Evolutionary conservation across 2,329 filamentous ascomycete genomes (phyloP).

Genomic region (Colletotrichum incanum): DNA sequence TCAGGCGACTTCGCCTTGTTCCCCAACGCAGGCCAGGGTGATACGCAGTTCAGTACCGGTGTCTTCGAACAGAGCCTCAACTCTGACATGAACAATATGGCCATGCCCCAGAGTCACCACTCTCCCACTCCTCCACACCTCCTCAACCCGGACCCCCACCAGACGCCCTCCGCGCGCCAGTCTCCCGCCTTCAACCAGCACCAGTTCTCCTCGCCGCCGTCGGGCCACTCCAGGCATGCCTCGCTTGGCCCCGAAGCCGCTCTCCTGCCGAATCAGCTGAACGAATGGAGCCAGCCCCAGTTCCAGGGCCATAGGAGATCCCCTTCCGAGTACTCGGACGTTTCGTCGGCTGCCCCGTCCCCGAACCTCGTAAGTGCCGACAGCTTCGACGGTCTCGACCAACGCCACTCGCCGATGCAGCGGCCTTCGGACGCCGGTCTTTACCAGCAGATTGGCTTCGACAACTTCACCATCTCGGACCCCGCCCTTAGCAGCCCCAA

Average conservation of each 20-base stretch:
- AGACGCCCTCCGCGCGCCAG: constrained; percentile 66
- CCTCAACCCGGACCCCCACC: constrained; percentile 63
- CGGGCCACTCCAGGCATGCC: constrained; percentile 68
- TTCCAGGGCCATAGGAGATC: constrained; percentile 89
- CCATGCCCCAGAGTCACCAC: constrained; percentile 69
- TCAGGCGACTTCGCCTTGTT: constrained; percentile 77
- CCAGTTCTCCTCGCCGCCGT: constrained; percentile 67
- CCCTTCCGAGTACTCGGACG: constrained; percentile 93
- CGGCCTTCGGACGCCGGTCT: constrained; percentile 79
- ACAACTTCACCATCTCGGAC: constrained; percentile 85
- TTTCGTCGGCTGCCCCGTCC: constrained; percentile 88
- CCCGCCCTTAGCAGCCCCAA: constrained; percentile 75
- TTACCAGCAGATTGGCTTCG: constrained; percentile 85
- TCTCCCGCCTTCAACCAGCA: constrained; percentile 72
- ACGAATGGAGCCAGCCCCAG: constrained; percentile 69
- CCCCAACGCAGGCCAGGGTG: constrained; percentile 60
- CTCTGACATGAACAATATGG: constrained; percentile 68
- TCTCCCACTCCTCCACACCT: constrained; percentile 71
- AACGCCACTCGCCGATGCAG: constrained; percentile 85
- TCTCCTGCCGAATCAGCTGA: constrained; percentile 66
- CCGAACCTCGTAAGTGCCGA: constrained; percentile 86
- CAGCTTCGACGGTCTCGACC: constrained; percentile 80
- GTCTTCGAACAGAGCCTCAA: constrained; percentile 70
- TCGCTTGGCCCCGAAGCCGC: constrained; percentile 73
- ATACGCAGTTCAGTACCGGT: constrained; percentile 74